phyloP scores from a whole-genome alignment of 805 yeast genomes.

The Blastobotrys chiropterorum region DNA sequence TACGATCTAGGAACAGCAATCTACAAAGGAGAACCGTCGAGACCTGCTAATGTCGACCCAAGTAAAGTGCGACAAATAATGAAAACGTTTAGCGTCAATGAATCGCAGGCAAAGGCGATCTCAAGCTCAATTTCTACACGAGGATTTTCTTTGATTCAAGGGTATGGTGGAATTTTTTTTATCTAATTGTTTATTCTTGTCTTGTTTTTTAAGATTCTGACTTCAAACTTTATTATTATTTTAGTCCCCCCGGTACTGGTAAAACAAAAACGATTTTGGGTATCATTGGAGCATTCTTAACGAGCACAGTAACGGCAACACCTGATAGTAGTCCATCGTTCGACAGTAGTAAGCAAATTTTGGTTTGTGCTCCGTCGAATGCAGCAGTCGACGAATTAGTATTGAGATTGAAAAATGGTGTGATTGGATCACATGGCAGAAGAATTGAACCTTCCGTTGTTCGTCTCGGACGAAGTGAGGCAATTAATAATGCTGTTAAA shows the following conservation, averaged over 20 bases:
- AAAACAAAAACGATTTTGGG: constrained; percentile 96
- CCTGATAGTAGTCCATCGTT: constrained; percentile 1
- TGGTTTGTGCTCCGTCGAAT: constrained; percentile 96
- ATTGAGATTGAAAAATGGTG: constrained; percentile 70
- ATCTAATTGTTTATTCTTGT: too few species aligned
- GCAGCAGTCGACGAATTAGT: constrained; percentile 98
- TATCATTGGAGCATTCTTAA: constrained; percentile 65
- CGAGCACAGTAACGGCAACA: constrained; percentile 19
- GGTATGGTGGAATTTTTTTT: constrained; percentile 30
- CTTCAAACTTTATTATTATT: neutral
- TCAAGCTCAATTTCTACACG: constrained; percentile 56
- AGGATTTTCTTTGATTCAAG: constrained; percentile 91
- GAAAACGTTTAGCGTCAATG: constrained; percentile 55
- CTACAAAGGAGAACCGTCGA: constrained; percentile 56
- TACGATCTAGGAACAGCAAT: constrained; percentile 72
- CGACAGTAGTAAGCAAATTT: constrained; percentile 42
- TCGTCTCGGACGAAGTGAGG: constrained; percentile 86
- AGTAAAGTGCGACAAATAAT: constrained; percentile 41
- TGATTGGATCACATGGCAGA: constrained; percentile 39
- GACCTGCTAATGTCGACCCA: constrained; percentile 30
- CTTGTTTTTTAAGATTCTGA: neutral
- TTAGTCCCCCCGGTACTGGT: constrained; percentile 94
- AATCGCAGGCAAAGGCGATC: constrained; percentile 89
- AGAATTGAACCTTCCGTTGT: constrained; percentile 61
- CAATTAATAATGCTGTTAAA: constrained; percentile 72